Percentiles rank a stretch among this genome's conserved stretches.
phyloP scores from a whole-genome alignment of 345 rosid genomes.

The Trapa incisa region DNA sequence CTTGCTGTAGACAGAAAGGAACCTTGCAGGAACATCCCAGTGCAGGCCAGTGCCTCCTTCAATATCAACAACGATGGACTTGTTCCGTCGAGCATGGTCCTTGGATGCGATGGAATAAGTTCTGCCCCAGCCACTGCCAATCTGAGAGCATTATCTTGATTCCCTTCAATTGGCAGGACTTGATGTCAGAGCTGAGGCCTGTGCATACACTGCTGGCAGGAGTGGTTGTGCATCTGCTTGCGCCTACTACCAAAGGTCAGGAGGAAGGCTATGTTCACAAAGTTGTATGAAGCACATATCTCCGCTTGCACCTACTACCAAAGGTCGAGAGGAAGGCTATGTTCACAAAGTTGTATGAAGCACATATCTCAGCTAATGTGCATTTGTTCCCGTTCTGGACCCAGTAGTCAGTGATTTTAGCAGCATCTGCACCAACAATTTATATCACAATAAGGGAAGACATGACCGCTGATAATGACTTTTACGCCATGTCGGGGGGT shows the following conservation, averaged over 20 bases:
- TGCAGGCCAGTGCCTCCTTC: constrained; percentile 1
- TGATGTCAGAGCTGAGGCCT: constrained; percentile 1
- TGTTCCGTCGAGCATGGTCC: not conserved
- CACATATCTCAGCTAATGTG: constrained; percentile 1
- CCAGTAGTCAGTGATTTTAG: constrained; percentile 2
- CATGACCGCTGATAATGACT: not conserved
- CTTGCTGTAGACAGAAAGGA: not conserved
- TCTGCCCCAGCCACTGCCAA: constrained; percentile 2
- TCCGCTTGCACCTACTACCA: not conserved
- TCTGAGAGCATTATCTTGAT: constrained; percentile 3
- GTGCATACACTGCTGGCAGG: not conserved
- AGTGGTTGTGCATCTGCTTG: not conserved
- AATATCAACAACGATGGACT: not conserved
- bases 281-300: constrained; percentile 1
- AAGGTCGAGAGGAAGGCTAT: constrained; percentile 3
- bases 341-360: not conserved
- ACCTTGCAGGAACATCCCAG: constrained; percentile 5
- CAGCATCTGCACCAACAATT: not conserved
- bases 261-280: constrained; percentile 1
- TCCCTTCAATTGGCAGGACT: constrained; percentile 3
- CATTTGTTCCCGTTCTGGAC: constrained; percentile 4
- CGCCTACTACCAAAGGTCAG: constrained; percentile 3
- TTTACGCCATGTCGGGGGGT: not conserved
- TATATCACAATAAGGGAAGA: not conserved
- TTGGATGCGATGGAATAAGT: constrained; percentile 3